Percentiles rank a stretch among this genome's conserved stretches.
These are phyloP conservation scores for Rutstroemia sp. DNA, from an alignment of 2,329 filamentous ascomycete species.

Conservation along the genomic window DNA sequence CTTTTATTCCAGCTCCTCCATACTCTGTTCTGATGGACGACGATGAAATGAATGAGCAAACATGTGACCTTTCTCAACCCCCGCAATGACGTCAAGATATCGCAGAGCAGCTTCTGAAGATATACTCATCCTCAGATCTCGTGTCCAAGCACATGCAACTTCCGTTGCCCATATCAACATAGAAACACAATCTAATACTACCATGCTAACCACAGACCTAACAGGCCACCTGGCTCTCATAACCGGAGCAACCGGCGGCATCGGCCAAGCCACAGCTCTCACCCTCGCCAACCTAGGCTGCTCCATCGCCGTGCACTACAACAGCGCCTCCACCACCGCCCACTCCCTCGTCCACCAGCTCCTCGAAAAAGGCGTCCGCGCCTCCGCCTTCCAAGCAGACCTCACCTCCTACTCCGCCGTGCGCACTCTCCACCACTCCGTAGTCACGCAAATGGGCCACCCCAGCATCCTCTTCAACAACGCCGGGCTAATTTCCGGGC, in stretches of 20 bases:
- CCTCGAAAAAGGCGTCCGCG: slow-evolving; percentile 25
- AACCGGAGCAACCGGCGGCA: slow-evolving; percentile 37
- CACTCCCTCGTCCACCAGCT: slow-evolving; percentile 24
- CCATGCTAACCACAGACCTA: slow-evolving; percentile 13
- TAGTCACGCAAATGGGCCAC: slow-evolving; percentile 9
- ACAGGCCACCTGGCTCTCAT: slow-evolving; percentile 28
- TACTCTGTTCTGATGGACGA: too few relatives aligned
- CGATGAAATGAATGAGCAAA: too few relatives aligned
- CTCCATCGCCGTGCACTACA: slow-evolving; percentile 37
- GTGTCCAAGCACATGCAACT: too few relatives aligned
- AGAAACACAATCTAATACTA: background rate
- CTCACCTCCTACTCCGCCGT: slow-evolving; percentile 30
- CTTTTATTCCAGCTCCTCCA: too few relatives aligned
- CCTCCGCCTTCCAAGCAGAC: slow-evolving; percentile 32
- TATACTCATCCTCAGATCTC: too few relatives aligned
- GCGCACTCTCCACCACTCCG: slow-evolving; percentile 10
- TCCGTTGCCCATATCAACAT: too few relatives aligned
- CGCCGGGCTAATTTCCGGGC: slow-evolving; percentile 14
- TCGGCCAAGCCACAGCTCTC: slow-evolving; percentile 35
- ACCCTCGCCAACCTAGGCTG: slow-evolving; percentile 34
- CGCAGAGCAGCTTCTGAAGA: too few relatives aligned
- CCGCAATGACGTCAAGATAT: too few relatives aligned
- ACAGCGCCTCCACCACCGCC: slow-evolving; percentile 26
- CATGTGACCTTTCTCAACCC: too few relatives aligned
- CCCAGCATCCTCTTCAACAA: slow-evolving; percentile 23